Percentiles rank a stretch among this genome's conserved stretches.
Evolutionary conservation across 2,329 filamentous ascomycete species (phyloP).

Genomic region (Exserohilum rostratum): DNA sequence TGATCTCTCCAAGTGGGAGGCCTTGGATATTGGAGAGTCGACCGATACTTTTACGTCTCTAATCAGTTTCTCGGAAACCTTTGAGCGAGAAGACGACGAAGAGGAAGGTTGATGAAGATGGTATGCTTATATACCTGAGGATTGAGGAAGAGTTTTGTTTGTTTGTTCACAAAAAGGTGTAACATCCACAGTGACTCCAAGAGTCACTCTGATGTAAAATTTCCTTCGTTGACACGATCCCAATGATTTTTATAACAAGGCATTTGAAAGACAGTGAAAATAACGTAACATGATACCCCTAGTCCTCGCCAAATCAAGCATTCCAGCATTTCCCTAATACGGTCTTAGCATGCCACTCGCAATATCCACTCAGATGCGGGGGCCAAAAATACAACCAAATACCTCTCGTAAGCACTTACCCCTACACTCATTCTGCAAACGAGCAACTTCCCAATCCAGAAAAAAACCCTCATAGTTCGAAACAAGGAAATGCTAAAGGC

Average conservation of each 20-base stretch:
- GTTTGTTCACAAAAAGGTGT: not conserved
- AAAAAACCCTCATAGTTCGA: too few relatives aligned
- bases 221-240: not conserved
- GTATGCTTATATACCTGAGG: not conserved
- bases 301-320: too few relatives aligned
- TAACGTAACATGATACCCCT: not conserved
- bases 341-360: too few relatives aligned
- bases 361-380: too few relatives aligned
- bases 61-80: slow-evolving; percentile 37
- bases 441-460: too few relatives aligned
- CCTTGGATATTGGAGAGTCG: slow-evolving; percentile 18
- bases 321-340: too few relatives aligned
- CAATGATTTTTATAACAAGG: not conserved
- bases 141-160: too few relatives aligned
- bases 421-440: too few relatives aligned
- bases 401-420: too few relatives aligned
- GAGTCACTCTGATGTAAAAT: not conserved
- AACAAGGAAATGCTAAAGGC: too few relatives aligned
- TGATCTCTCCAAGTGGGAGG: slow-evolving; percentile 14
- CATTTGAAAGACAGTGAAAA: too few relatives aligned
- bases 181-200: not conserved
- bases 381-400: too few relatives aligned
- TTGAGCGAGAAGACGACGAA: slow-evolving; percentile 25
- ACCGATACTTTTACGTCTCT: slow-evolving; percentile 30
- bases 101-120: not conserved